phyloP scores from a whole-genome alignment of 1,139 yeast species.

The Lodderomyces pseudojiufengensis region DNA sequence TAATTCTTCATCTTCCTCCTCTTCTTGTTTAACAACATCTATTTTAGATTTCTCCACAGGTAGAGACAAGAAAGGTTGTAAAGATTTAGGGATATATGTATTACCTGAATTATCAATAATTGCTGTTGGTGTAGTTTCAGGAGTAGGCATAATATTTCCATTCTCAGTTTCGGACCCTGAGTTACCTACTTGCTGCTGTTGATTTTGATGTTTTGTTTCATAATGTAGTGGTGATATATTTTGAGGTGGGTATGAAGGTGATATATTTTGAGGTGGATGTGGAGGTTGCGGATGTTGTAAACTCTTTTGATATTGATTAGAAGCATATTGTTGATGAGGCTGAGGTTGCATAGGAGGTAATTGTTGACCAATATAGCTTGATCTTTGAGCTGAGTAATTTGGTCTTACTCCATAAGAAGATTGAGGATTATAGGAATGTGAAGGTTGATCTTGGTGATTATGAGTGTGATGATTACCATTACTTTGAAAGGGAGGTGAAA shows the following conservation, averaged over 20 bases:
- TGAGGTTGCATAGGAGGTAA: constrained; percentile 1
- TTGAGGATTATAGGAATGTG: too few species aligned
- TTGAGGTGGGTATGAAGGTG: not conserved
- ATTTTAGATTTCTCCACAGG: constrained; percentile 15
- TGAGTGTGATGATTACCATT: too few species aligned
- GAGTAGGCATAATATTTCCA: constrained; percentile 9
- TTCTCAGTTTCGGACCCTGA: not conserved
- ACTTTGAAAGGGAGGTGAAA: constrained; percentile 1
- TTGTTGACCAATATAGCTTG: constrained; percentile 4
- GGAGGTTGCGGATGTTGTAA: constrained; percentile 1
- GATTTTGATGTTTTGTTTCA: not conserved
- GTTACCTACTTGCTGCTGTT: not conserved
- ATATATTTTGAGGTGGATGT: not conserved
- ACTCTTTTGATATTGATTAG: too few species aligned
- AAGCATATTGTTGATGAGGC: not conserved
- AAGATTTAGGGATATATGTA: constrained; percentile 22
- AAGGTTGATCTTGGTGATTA: too few species aligned
- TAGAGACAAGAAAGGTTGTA: constrained; percentile 24
- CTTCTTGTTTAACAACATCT: not conserved
- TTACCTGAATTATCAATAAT: not conserved
- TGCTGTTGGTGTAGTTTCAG: constrained; percentile 12
- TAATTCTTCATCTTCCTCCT: constrained; percentile 2
- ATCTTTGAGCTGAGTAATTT: constrained; percentile 4
- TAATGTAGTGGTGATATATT: too few species aligned
- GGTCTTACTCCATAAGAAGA: not conserved